These are phyloP conservation scores for Coprinellus micaceus DNA, from an alignment of 768 basidiomycete genomes.

Conservation along the genomic window DNA sequence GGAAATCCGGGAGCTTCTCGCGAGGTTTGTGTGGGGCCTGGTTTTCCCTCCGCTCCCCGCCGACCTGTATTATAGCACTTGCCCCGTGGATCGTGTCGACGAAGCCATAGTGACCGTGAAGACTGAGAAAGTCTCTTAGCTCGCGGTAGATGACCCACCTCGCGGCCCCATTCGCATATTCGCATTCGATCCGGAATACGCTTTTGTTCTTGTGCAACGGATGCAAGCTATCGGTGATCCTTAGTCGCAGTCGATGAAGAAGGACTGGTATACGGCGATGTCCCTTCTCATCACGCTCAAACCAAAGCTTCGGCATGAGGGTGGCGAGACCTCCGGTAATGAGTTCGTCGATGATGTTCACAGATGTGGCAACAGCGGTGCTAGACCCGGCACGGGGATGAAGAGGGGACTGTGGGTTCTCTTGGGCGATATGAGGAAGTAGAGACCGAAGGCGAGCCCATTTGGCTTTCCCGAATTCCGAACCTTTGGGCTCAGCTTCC, in stretches of 20 bases:
- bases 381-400: constrained; percentile 38
- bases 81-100: constrained; percentile 52
- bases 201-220: constrained; percentile 73
- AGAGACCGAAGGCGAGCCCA: constrained; percentile 69
- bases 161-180: constrained; percentile 89
- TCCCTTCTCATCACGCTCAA: constrained; percentile 84
- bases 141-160: constrained; percentile 96
- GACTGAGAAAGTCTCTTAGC: constrained; percentile 83
- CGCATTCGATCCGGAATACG: constrained; percentile 90
- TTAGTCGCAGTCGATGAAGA: constrained; percentile 77
- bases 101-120: constrained; percentile 86
- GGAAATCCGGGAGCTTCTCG: constrained; percentile 87
- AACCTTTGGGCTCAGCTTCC: constrained; percentile 5
- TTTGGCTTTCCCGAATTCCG: constrained; percentile 30
- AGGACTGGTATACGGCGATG: constrained; percentile 76
- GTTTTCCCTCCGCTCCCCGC: not conserved
- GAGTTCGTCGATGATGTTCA: constrained; percentile 81
- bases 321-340: constrained; percentile 76
- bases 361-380: constrained; percentile 43
- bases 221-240: constrained; percentile 82
- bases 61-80: not conserved
- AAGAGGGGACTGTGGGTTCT: constrained; percentile 18
- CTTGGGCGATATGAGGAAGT: constrained; percentile 51
- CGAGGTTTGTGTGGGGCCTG: constrained; percentile 45
- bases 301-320: constrained; percentile 77